Percentiles rank a stretch among this genome's conserved stretches.
Evolutionary conservation across 257 asterid genomes (phyloP).

Genomic region (Solanum piurae): DNA sequence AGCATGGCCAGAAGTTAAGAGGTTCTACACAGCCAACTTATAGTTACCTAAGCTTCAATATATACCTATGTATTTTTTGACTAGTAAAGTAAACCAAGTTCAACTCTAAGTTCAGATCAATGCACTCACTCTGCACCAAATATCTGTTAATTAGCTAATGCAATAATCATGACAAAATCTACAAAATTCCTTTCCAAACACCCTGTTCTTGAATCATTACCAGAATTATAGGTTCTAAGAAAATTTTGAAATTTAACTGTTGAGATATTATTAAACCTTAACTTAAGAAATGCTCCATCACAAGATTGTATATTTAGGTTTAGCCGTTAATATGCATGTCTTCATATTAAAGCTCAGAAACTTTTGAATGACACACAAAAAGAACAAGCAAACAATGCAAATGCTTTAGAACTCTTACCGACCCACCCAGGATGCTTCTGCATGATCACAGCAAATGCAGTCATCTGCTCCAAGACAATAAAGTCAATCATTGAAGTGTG

Average conservation of each 20-base stretch:
- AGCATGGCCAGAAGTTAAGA: background rate
- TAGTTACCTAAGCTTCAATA: background rate
- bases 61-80: background rate
- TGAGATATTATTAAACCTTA: background rate
- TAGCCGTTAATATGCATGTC: background rate
- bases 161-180: background rate
- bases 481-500: constrained; percentile 99
- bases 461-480: constrained; percentile 93
- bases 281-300: background rate
- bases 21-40: background rate
- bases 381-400: background rate
- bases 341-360: background rate
- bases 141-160: background rate
- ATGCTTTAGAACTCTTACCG: constrained; percentile 44
- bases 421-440: constrained; percentile 99
- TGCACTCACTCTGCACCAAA: background rate
- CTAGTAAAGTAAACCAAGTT: background rate
- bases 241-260: background rate
- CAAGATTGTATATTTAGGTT: background rate
- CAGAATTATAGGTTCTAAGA: background rate
- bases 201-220: background rate
- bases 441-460: constrained; percentile 99
- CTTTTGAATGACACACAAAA: background rate
- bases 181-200: background rate
- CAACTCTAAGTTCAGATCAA: background rate